Evolutionary conservation across 768 basidiomycete species (phyloP).

Genomic region (Tubosaeta sp.): DNA sequence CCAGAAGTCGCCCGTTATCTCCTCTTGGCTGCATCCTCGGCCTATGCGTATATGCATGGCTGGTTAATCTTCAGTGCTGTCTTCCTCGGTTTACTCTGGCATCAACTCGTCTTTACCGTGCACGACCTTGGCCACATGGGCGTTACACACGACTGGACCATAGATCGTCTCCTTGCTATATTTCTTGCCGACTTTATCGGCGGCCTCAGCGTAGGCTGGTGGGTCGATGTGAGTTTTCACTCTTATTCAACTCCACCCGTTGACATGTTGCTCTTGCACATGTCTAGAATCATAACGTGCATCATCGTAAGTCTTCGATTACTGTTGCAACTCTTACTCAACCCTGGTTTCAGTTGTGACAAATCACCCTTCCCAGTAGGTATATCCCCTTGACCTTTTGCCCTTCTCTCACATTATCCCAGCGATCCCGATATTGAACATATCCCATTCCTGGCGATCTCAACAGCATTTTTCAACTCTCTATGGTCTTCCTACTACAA

Average conservation of each 20-base stretch:
- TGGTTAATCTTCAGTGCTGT: constrained; percentile 76
- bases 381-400: constrained; percentile 1
- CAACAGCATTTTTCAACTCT: constrained; percentile 78
- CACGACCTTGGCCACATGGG: constrained; percentile 97
- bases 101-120: constrained; percentile 87
- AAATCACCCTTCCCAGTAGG: constrained; percentile 95
- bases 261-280: constrained; percentile 2
- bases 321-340: background rate
- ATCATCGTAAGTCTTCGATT: constrained; percentile 69
- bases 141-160: constrained; percentile 81
- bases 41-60: constrained; percentile 52
- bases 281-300: constrained; percentile 85
- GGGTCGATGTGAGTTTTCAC: constrained; percentile 81
- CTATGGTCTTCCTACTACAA: constrained; percentile 96
- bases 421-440: constrained; percentile 86
- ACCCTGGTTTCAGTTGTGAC: constrained; percentile 66
- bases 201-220: constrained; percentile 95
- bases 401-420: constrained; percentile 8
- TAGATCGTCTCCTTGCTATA: constrained; percentile 77
- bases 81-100: constrained; percentile 87
- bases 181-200: constrained; percentile 83
- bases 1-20: constrained; percentile 81
- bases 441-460: constrained; percentile 93
- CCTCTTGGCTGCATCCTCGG: constrained; percentile 55
- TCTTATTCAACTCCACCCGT: background rate